phyloP scores from a whole-genome alignment of 306 rosid genomes.

The Dalbergia oliveri region DNA sequence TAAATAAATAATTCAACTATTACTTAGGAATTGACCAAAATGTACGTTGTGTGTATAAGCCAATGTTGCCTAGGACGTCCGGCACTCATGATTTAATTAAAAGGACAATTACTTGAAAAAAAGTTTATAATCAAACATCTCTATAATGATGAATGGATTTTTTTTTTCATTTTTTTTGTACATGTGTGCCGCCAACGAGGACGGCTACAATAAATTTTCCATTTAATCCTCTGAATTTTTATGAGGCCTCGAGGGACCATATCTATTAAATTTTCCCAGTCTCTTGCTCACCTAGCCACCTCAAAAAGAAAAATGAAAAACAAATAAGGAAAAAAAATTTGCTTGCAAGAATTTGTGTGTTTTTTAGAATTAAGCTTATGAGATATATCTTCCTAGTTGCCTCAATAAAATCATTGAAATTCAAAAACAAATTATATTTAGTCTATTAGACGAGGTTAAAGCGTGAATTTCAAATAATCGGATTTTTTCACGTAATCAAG shows the following conservation, averaged over 20 bases:
- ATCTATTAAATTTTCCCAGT: not conserved
- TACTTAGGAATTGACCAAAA: too few relatives aligned
- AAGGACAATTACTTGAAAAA: not conserved
- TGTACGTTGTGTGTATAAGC: too few relatives aligned
- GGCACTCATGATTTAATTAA: not conserved
- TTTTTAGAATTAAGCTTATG: not conserved
- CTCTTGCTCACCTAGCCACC: too few relatives aligned
- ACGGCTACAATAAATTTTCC: conserved; percentile 37
- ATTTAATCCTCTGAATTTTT: conserved; percentile 29
- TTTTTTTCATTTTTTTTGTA: not conserved
- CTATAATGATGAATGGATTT: not conserved
- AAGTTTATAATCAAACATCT: not conserved
- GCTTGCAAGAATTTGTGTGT: not conserved
- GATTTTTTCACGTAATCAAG: too few relatives aligned
- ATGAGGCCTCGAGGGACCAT: conserved; percentile 11
- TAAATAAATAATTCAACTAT: too few relatives aligned
- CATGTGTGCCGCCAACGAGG: conserved; percentile 16
- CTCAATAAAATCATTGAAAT: not conserved
- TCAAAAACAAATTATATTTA: not conserved
- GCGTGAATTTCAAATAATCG: not conserved
- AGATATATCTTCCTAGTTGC: not conserved
- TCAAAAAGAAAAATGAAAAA: too few relatives aligned
- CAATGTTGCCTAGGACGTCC: not conserved
- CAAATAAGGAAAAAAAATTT: too few relatives aligned
- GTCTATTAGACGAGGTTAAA: not conserved